Evolutionary conservation across 2,329 filamentous ascomycete genomes (phyloP).

Genomic region (Graphiopsis chlorocephala): DNA sequence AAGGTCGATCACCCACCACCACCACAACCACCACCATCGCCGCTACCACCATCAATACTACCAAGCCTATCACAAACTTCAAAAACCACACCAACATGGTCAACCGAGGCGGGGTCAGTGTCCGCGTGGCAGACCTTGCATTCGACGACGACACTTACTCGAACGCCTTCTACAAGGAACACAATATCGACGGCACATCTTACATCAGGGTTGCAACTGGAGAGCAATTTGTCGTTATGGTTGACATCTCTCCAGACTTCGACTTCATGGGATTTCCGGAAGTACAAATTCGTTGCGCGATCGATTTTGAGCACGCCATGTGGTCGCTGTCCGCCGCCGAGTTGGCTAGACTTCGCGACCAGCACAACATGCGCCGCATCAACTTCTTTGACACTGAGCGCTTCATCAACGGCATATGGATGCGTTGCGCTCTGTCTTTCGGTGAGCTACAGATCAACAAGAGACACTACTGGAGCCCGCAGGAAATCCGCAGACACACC

Average conservation of each 20-base stretch:
- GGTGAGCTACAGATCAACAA: neutral
- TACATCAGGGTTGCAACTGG: neutral
- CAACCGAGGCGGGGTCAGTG: neutral
- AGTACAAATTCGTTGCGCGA: neutral
- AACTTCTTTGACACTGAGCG: neutral
- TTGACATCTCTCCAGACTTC: neutral
- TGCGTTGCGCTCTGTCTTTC: neutral
- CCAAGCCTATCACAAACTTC: neutral
- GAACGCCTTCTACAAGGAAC: neutral
- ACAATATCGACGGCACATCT: neutral
- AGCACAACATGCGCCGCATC: neutral
- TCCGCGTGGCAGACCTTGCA: neutral
- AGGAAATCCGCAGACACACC: no score
- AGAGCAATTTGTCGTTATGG: neutral
- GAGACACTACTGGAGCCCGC: neutral
- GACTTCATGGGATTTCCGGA: neutral
- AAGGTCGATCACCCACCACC: neutral
- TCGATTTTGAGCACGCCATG: neutral
- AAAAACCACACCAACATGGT: neutral
- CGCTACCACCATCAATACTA: neutral
- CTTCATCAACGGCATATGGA: neutral
- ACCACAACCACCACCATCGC: neutral
- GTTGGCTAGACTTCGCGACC: neutral
- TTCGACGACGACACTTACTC: neutral
- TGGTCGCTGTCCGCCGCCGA: neutral